Evolutionary conservation across 352 stramenopile species (phyloP).

Genomic region (Globisporangium paroecandrum): DNA sequence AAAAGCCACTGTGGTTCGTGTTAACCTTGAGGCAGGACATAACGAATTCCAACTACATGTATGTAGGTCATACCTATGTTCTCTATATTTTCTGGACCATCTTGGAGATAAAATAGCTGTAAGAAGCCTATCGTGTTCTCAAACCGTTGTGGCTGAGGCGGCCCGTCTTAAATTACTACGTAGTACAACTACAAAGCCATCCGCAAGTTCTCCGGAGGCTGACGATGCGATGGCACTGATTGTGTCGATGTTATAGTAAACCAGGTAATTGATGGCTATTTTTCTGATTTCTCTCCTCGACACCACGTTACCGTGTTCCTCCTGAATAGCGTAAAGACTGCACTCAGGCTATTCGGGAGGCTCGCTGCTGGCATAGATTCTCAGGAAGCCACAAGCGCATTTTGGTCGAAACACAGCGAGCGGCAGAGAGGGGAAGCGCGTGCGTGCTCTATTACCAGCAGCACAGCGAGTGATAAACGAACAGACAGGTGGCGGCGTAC

Average conservation of each 20-base stretch:
- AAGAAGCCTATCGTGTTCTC: no score
- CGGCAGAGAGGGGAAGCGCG: conserved; percentile 1
- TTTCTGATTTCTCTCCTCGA: background rate
- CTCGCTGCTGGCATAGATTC: background rate
- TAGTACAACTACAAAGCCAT: no score
- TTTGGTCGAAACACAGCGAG: background rate
- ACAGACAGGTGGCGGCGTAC: background rate
- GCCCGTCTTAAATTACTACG: no score
- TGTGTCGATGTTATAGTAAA: background rate
- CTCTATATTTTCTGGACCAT: no score
- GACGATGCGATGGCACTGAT: no score
- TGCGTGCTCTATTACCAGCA: background rate
- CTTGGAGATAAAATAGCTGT: no score
- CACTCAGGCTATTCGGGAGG: background rate
- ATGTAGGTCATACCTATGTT: no score
- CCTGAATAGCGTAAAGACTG: background rate
- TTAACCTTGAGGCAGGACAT: no score
- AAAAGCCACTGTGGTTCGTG: no score
- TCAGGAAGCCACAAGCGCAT: background rate
- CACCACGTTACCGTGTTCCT: background rate
- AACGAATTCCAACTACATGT: no score
- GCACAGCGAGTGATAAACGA: background rate
- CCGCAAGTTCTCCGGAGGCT: no score
- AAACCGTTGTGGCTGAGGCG: no score
- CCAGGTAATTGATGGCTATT: background rate